Evolutionary conservation across 1,284 basidiomycete species (phyloP), one percentile per base, ranked within the genome.

Genomic region (Phellinidium pouzarii): DNA sequence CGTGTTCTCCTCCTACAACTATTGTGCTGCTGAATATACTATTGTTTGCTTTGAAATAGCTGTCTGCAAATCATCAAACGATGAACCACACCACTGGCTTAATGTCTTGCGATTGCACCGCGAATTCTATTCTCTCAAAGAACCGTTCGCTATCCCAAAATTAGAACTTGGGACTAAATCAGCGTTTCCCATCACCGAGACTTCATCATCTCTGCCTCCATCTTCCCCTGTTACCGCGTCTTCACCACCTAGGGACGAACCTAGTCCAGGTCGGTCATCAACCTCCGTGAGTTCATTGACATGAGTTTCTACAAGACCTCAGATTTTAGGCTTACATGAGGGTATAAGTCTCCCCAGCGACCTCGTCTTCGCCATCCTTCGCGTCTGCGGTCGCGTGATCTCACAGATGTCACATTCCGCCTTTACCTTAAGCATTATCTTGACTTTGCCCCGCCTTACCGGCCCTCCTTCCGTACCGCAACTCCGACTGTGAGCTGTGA

Each of bases 401-500:
- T 89, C 34, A 87, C 77, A 1, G 72, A 70, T 4, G 81, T 81
- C 54, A 82, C 79, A 0, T 87, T 89, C 63, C 75, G 82, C 9
- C 76, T 86, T 40, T 87, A 89, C 60, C 59, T 89, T 55, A 87
- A 85, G 58, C 80, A 88, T 57, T 88, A 80, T 64, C 83, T 89
- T 80, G 80, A 85, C 60, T 72, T 80, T 58, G 64, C 64, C 0
- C 65, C 63, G 1, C 56, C 55, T 45, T 50, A 40, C 17, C 26
- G 8, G 29, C 65, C 61, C 14, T 27, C 50, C 27, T 52, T 17
- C 20, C 43, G 23, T 34, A 43, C n/a, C n/a, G n/a, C n/a, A 20
- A 26, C n/a, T 29, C n/a, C n/a, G n/a, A n/a, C n/a, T n/a, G n/a
- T n/a, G n/a, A n/a, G n/a, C n/a, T n/a, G n/a, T n/a, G n/a, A n/a